A percentile compares a stretch with the other conserved stretches of the same genome.
These are phyloP conservation scores for Sarocladium brachiariae DNA, from an alignment of 2,329 filamentous ascomycete genomes.

Conservation along the genomic window DNA sequence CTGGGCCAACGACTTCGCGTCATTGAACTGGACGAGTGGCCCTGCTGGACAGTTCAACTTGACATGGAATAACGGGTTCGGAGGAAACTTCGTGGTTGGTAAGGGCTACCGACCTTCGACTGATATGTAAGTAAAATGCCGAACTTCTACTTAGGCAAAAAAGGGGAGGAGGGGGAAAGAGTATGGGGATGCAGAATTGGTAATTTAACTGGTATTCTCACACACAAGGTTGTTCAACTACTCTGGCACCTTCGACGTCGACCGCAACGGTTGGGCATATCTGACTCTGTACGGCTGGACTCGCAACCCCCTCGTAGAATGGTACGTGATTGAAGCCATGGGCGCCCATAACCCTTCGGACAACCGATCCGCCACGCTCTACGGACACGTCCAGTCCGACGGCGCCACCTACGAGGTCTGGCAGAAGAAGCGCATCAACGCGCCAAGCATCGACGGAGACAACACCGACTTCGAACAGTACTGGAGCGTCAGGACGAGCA, in stretches of 20 bases:
- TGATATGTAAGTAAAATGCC: conserved; percentile 6
- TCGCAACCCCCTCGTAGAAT: conserved; percentile 24
- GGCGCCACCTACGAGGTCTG: conserved; percentile 24
- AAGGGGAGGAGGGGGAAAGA: too few relatives aligned
- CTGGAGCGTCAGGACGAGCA: conserved; percentile 38
- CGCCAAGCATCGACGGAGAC: conserved; percentile 36
- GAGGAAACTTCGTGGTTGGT: conserved; percentile 5
- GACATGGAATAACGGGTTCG: conserved; percentile 8
- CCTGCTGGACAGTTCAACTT: conserved; percentile 6
- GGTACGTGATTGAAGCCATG: conserved; percentile 27
- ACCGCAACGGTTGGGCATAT: conserved; percentile 16
- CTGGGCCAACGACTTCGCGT: conserved; percentile 8
- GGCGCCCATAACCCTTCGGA: conserved; percentile 30
- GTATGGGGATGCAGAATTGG: too few relatives aligned
- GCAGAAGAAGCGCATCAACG: conserved; percentile 24
- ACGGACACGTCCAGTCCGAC: conserved; percentile 20
- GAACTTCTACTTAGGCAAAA: too few relatives aligned
- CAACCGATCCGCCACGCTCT: conserved; percentile 16
- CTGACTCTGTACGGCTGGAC: conserved; percentile 29
- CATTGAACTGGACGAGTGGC: conserved; percentile 4
- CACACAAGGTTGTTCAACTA: conserved; percentile 26
- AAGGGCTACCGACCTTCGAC: conserved; percentile 4
- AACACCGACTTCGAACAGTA: conserved; percentile 37
- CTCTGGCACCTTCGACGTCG: conserved; percentile 27
- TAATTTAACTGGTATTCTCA: too few relatives aligned